Evolutionary conservation across 768 basidiomycete species (phyloP), one percentile per base, ranked within the genome.

Genomic region (Psilocybe subaeruginosa): DNA sequence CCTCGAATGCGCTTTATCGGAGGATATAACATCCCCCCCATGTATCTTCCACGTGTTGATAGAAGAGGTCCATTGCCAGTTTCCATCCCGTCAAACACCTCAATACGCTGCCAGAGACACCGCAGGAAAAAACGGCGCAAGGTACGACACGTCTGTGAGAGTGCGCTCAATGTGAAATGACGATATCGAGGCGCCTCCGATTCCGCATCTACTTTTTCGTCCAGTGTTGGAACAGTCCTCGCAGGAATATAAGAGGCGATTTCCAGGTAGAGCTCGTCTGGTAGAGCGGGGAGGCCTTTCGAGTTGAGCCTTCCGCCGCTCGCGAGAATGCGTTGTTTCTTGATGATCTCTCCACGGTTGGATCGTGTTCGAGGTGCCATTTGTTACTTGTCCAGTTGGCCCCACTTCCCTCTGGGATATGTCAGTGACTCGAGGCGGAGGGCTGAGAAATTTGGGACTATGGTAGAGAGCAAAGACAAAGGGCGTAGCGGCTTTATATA

Each of bases 31-130:
- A 23, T 23, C 23, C 23, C 23, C 23, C 23, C 23, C 23, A 23
- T 23, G 23, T 23, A 23, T 23, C 23, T 23, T 27, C 29, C 9
- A 37, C 30, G 3, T 29, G 8, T 6, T n/a, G 8, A 23, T 46
- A 31, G 16, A 58, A 48, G 30, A 48, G 35, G n/a, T 31, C 58
- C 17, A 3, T 52, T 52, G 2, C 27, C 31, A 23, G 56, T 53
- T 11, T 54, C 30, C 50, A 63, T 53, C 27, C 31, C 37, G 3
- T 45, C 29, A 23, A 58, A 54, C 23, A 66, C 61, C 52, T 66
- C 68, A n/a, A 66, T 59, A 8, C 62, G 60, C 35, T 65, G 51
- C 65, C 68, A 66, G 4, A 56, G 54, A 12, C 59, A 50, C 19
- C 35, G 45, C 33, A 66, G 39, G 37, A 61, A 58, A 11, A 67